Base-by-base conservation (phyloP, 2,329 filamentous ascomycete genomes). In the Arthroderma sp. region DNA sequence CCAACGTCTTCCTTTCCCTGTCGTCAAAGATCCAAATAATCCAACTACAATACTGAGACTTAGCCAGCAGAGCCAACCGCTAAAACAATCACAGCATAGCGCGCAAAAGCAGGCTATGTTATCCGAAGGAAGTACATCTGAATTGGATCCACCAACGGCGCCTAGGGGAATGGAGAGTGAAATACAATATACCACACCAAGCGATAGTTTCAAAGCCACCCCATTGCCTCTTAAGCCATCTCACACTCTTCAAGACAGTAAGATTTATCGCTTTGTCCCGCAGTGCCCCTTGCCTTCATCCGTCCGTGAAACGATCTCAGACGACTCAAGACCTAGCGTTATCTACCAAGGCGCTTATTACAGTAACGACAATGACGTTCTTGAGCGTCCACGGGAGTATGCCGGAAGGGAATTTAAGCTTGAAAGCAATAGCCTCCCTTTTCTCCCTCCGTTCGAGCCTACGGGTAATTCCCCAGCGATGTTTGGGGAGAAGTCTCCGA, bases 311-410 rank as follows among this genome's bases (percentile, higher is more conserved):
- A 85, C 82, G 0, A 77, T 89, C 68, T 70, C 63, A 68, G 61
- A 76, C n/a, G 71, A 77, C 58, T 77, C 77, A 11, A 72, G 83
- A 7, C 86, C 87, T 0, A 77, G 84, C 58, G 79, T 87, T 13
- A 79, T 96, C 53, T 94, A 95, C 62, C 87, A 90, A 69, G 84
- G 90, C 66, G 85, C 91, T 0, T 91, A 85, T 66, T 97, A 95
- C 67, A 87, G 90, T 63, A 79, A 87, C 28, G 88, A 94, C 60
- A 79, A 77, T 54, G 93, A 97, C 70, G 86, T 96, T 0, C 90
- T 91, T 11, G 79, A 85, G 39, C 81, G 85, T 56, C 72, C 79
- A 33, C 79, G 88, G 56, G 89, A 95, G 70, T 97, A 95, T 72
- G 91, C 87, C 5, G 91, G 91, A 2, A 83, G 84, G 63, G 87